Percentiles rank a stretch among this genome's conserved stretches.
Conservation (phyloP, 768 basidiomycete species). For the Leccinum disarticulatum region DNA sequence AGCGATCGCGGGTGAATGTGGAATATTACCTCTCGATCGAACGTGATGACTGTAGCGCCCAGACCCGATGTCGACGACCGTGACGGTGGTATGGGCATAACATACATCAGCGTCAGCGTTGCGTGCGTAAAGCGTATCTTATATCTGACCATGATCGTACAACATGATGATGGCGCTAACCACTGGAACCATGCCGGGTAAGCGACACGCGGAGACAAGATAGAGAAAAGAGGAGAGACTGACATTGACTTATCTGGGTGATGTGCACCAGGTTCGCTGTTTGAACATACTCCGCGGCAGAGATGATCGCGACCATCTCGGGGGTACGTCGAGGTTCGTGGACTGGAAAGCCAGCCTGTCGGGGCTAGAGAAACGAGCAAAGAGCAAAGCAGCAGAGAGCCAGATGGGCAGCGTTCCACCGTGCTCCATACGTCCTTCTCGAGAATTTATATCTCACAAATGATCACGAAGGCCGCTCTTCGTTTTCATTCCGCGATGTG, state of each 20-base stretch:
- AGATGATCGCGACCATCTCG: background rate
- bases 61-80: background rate
- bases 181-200: slow-evolving; percentile 1
- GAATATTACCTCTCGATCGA: slow-evolving; percentile 18
- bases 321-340: background rate
- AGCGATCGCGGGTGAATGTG: background rate
- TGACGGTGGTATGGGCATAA: background rate
- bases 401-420: background rate
- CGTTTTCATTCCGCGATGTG: background rate
- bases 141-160: slow-evolving; percentile 22
- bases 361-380: background rate
- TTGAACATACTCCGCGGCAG: background rate
- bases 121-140: background rate
- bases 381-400: background rate
- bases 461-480: background rate
- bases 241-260: slow-evolving; percentile 14
- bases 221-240: background rate
- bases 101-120: background rate
- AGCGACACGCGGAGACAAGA: background rate
- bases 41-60: slow-evolving; percentile 12
- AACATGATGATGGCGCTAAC: slow-evolving; percentile 9
- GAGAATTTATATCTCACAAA: background rate
- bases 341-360: background rate
- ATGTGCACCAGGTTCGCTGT: slow-evolving; percentile 3
- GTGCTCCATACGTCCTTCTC: background rate